Base-by-base conservation (phyloP, 805 yeast genomes). In the Sugiyamaella qingdaonensis region DNA sequence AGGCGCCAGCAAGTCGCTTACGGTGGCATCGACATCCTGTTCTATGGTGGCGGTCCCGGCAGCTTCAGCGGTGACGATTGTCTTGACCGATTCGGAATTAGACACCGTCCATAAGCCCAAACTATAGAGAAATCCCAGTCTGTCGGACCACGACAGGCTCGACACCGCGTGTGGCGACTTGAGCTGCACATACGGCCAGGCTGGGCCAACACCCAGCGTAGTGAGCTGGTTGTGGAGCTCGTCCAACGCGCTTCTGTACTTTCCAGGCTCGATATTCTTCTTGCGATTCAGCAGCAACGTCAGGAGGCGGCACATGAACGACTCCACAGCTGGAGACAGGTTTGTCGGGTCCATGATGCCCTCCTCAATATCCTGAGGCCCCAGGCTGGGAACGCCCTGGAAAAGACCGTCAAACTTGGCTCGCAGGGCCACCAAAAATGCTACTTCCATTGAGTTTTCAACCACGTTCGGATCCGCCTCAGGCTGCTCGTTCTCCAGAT, bases 351-450 rank as follows among this genome's bases (percentile, higher is more conserved):
- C 44, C 14, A 53, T 44, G 1, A 62, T 51, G 5, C 74, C 74
- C 14, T 60, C 66, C 49, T 73, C 76, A n/a, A 73, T 50, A 48
- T 73, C 76, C 55, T 71, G 75, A 11, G 77, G 77, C 1, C 70
- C 67, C 11, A 70, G 46, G 19, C 64, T 64, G 8, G 70, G 65
- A 24, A 68, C 56, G 21, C 68, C 75, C 10, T 54, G 58, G 47
- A 68, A 72, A 8, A 66, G 54, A 10, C 58, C 56, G 21, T 54
- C 44, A 53, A 68, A 68, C 34, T 57, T 54, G 4, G 60, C 53
- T 27, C 57, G 60, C 44, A 68, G 63, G 55, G 58, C 52, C 35
- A 68, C 70, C n/a, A 65, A 19, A 45, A 64, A 62, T 14, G 72
- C 70, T 1, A 68, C 57, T 24, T 54, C 59, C 2, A 70, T 68